A percentile compares a stretch with the other conserved stretches of the same genome.
These are phyloP conservation scores for Ogataea nonfermentans DNA, from an alignment of 805 yeast genomes.

Conservation along the genomic window DNA sequence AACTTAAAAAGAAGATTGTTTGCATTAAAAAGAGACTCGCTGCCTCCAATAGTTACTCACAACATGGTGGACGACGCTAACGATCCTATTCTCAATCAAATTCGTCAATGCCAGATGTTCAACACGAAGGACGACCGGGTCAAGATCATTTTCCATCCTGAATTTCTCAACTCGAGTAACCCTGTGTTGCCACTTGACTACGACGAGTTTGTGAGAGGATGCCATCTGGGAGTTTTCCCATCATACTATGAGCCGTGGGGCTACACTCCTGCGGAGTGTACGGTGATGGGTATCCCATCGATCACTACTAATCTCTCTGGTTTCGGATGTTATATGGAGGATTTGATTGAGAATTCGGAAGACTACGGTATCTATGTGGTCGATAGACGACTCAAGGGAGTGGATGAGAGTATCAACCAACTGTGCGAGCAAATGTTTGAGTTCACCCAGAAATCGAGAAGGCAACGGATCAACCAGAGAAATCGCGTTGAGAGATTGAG, in stretches of 20 bases:
- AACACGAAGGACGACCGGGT: constrained; percentile 89
- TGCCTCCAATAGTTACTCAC: constrained; percentile 96
- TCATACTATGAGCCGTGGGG: constrained; percentile 99
- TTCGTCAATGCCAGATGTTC: constrained; percentile 87
- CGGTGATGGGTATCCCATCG: constrained; percentile 99
- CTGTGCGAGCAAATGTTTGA: constrained; percentile 86
- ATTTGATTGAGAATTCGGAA: constrained; percentile 85
- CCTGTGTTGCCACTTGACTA: constrained; percentile 92
- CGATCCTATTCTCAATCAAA: constrained; percentile 90
- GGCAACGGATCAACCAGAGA: constrained; percentile 97
- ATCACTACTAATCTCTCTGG: constrained; percentile 95
- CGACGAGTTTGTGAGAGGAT: constrained; percentile 97
- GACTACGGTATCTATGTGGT: constrained; percentile 98
- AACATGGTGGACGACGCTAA: constrained; percentile 90
- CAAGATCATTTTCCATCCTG: constrained; percentile 96
- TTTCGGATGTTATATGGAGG: constrained; percentile 98
- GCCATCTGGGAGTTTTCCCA: constrained; percentile 97
- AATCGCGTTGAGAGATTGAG: constrained; percentile 93
- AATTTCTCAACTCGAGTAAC: constrained; percentile 89
- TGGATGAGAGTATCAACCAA: constrained; percentile 92
- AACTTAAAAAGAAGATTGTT: constrained; percentile 86
- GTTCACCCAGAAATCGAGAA: constrained; percentile 82
- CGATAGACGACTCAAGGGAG: constrained; percentile 87
- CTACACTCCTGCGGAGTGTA: constrained; percentile 98
- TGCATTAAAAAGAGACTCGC: constrained; percentile 82